These are phyloP conservation scores for Petunia secreta DNA, from an alignment of 257 asterid genomes.

Conservation along the genomic window DNA sequence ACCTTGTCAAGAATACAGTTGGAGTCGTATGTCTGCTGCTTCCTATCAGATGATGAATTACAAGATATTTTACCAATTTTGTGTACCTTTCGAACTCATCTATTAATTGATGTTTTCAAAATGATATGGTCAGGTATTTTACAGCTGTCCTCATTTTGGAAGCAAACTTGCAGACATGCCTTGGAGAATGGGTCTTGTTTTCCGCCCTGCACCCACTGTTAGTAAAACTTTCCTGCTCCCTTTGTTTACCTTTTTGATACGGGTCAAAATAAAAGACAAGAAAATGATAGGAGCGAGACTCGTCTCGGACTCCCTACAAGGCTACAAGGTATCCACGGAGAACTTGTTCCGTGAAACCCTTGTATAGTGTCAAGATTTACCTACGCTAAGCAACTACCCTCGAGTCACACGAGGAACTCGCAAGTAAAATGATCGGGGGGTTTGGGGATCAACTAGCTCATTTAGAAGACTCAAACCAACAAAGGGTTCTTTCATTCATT, in stretches of 20 bases:
- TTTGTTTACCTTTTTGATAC: slow-evolving; percentile 9
- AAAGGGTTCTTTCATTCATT: too few relatives aligned
- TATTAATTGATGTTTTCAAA: slow-evolving; percentile 21
- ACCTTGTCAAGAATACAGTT: slow-evolving; percentile 79
- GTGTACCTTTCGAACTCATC: slow-evolving; percentile 13
- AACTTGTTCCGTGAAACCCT: too few relatives aligned
- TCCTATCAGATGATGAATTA: slow-evolving; percentile 18
- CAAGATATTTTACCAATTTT: slow-evolving; percentile 8
- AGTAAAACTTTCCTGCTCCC: slow-evolving; percentile 39
- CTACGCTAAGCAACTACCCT: too few relatives aligned
- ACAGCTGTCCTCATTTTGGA: slow-evolving; percentile 98
- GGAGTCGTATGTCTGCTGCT: slow-evolving; percentile 73
- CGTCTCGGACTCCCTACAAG: too few relatives aligned
- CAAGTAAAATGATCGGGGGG: too few relatives aligned
- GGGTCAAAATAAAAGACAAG: too few relatives aligned
- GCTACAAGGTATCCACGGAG: too few relatives aligned
- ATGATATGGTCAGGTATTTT: slow-evolving; percentile 68
- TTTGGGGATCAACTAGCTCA: too few relatives aligned
- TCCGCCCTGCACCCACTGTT: slow-evolving; percentile 98
- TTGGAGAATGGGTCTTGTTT: slow-evolving; percentile 96
- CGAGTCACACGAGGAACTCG: too few relatives aligned
- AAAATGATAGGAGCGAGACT: too few relatives aligned
- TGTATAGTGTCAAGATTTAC: too few relatives aligned
- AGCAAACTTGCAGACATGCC: slow-evolving; percentile 99
- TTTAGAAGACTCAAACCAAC: too few relatives aligned